phyloP scores from a whole-genome alignment of 441 rosid genomes.

The Pelargonium fulgidum region DNA sequence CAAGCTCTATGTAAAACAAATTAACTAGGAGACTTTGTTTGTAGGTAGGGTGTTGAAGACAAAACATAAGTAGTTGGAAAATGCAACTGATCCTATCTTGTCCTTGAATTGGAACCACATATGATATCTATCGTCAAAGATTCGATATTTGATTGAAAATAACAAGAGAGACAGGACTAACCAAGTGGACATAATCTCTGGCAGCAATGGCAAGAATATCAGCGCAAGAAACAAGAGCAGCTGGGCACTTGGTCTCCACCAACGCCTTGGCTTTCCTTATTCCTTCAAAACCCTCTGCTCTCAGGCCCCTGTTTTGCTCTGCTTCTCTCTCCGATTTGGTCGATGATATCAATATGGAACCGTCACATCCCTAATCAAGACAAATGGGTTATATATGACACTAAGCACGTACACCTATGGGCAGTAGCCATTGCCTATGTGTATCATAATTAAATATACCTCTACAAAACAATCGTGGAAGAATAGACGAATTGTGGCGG shows the following conservation, averaged over 20 bases:
- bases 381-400: too few species aligned
- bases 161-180: conserved; percentile 4
- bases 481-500: conserved; percentile 60
- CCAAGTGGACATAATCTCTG: conserved; percentile 45
- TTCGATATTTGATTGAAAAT: too few species aligned
- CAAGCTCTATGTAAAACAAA: too few species aligned
- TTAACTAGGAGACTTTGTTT: too few species aligned
- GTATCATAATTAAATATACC: too few species aligned
- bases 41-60: too few species aligned
- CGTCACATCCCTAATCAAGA: conserved; percentile 53
- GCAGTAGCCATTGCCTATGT: too few species aligned
- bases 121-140: too few species aligned
- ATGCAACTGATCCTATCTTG: too few species aligned
- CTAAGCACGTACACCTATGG: too few species aligned
- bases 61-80: too few species aligned
- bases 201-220: conserved; percentile 46
- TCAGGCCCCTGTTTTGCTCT: conserved; percentile 41
- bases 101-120: too few species aligned
- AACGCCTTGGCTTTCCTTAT: conserved; percentile 42
- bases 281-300: conserved; percentile 46
- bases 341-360: conserved; percentile 47
- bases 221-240: conserved; percentile 39
- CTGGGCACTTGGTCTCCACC: conserved; percentile 55
- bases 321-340: conserved; percentile 49
- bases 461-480: conserved; percentile 69